Evolutionary conservation across 352 stramenopile genomes (phyloP).

Genomic region (Pythium chondricola): DNA sequence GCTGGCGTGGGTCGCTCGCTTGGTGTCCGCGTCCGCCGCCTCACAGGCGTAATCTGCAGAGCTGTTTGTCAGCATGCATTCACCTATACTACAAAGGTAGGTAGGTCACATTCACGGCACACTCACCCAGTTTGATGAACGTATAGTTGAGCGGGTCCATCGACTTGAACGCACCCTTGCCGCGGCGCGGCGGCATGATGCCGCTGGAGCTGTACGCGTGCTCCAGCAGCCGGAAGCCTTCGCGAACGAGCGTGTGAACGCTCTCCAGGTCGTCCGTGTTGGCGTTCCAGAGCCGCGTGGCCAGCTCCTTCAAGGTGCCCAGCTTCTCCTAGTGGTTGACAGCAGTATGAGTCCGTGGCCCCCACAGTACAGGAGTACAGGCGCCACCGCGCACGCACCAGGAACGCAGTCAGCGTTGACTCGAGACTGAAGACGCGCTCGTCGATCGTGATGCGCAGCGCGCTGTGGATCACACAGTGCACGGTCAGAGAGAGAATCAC

Average conservation of each 20-base stretch:
- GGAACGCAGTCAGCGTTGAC: slow-evolving; percentile 52
- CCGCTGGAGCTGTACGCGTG: slow-evolving; percentile 54
- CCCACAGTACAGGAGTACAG: too few species aligned
- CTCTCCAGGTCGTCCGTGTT: slow-evolving; percentile 26
- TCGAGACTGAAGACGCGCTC: slow-evolving; percentile 63
- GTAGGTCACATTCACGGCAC: too few species aligned
- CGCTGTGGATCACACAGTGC: too few species aligned
- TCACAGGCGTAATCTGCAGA: not conserved
- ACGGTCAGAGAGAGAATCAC: too few species aligned
- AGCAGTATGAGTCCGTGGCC: too few species aligned
- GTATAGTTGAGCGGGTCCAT: slow-evolving; percentile 39
- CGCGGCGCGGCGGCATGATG: slow-evolving; percentile 46
- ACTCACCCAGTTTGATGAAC: slow-evolving; percentile 21
- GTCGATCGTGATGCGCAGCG: slow-evolving; percentile 40
- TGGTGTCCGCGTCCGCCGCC: not conserved
- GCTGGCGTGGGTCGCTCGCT: slow-evolving; percentile 3
- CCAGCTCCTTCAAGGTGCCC: slow-evolving; percentile 62
- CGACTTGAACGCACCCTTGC: slow-evolving; percentile 45
- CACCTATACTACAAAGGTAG: too few species aligned
- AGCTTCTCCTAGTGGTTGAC: slow-evolving; percentile 40
- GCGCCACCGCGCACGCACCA: slow-evolving; percentile 51
- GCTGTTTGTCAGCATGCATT: too few species aligned
- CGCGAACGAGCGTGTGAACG: slow-evolving; percentile 28
- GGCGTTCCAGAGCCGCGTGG: slow-evolving; percentile 18
- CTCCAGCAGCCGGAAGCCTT: slow-evolving; percentile 42